Base-by-base conservation (phyloP, 345 rosid species). In the Salix exigua region DNA sequence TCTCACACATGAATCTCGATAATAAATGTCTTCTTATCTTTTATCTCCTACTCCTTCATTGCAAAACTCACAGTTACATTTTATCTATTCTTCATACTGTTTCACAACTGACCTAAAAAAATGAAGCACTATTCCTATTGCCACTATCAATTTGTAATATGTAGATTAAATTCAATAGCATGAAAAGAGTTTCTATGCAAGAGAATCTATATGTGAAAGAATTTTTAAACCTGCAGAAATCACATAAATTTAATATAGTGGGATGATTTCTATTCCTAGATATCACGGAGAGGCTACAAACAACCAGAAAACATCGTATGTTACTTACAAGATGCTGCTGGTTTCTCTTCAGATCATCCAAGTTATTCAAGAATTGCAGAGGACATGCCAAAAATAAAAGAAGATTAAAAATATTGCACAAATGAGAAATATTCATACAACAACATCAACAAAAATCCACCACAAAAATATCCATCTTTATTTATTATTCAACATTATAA, bases 311-410 rank as follows among this genome's bases (percentile, higher is more conserved):
- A 26, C 31, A 9, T 51, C 7, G 63, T 14, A 68, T 74, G 35
- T 46, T 64, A 91, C 99, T 91, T 89, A 95, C 99, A 83, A 64
- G 94, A 85, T 73, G 97, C 97, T 5, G 98, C 99, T 53, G 98
- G 99, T 91, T 93, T 95, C 88, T 95, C 99, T 95, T 85, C 74
- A 86, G 73, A 81, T 71, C 87, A 81, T 79, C 81, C 86, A 79
- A 82, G 77, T 79, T 77, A 80, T 75, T 87, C 85, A 86, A 76
- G 87, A 73, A 77, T 74, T 33, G 51, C 30, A 44, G 62, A 79
- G 11, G 58, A 66, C 86, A 85, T 44, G 79, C 71, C 67, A 74
- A 78, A 73, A 78, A 70, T 70, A 67, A 86, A 70, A 19, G 70
- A 60, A 73, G 58, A 68, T 1, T 86, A 66, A 90, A 83, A 64